These are phyloP conservation scores for Solanum ossicruentum DNA, from an alignment of 257 asterid species.

Conservation along the genomic window DNA sequence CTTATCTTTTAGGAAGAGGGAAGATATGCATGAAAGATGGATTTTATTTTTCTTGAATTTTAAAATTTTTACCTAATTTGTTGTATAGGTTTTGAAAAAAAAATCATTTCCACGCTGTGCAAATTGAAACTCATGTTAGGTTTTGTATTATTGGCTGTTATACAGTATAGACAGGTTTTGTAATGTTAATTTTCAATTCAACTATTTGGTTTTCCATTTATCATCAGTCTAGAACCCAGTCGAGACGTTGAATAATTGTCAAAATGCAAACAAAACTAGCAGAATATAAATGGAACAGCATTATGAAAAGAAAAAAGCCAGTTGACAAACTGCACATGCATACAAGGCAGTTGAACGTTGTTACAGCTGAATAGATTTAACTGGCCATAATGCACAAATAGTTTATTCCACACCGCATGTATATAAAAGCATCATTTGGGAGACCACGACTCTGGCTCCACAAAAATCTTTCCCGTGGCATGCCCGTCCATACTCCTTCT, in stretches of 20 bases:
- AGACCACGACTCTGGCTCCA: conserved; percentile 10
- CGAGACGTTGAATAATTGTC: background rate
- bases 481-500: conserved; percentile 44
- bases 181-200: background rate
- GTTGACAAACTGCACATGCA: background rate
- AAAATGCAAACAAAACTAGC: background rate
- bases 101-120: too few species aligned
- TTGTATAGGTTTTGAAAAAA: too few species aligned
- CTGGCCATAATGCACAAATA: background rate
- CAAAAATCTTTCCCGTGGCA: conserved; percentile 57
- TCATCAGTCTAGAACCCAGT: background rate
- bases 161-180: too few species aligned
- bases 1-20: too few species aligned
- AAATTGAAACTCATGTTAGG: too few species aligned
- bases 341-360: background rate
- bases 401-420: background rate
- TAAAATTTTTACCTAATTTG: too few species aligned
- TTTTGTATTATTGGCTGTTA: too few species aligned
- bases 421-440: background rate
- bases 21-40: too few species aligned
- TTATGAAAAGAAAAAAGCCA: background rate
- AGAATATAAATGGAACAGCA: background rate
- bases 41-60: too few species aligned
- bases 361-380: background rate
- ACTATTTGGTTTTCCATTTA: background rate